Evolutionary conservation across 2,329 filamentous ascomycete species (phyloP).

Genomic region (Alternaria sp.): DNA sequence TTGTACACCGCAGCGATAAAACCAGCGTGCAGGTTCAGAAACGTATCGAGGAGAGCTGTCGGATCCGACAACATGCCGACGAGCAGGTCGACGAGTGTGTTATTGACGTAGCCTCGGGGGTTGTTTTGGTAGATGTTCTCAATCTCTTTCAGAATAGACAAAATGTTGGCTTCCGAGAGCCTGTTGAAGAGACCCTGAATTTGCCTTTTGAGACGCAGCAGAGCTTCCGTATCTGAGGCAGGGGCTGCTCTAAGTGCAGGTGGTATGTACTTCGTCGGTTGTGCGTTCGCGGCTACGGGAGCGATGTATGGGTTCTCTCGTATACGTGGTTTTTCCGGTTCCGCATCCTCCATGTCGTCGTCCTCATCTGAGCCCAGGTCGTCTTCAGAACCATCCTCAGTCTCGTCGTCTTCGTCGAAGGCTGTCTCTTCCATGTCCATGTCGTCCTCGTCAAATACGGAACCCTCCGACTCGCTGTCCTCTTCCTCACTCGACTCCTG

Average conservation of each 20-base stretch:
- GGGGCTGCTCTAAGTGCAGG: conserved; percentile 76
- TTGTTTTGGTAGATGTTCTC: conserved; percentile 84
- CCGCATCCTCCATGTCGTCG: conserved; percentile 36
- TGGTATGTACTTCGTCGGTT: conserved; percentile 79
- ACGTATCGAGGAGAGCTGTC: conserved; percentile 81
- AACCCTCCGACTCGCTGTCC: conserved; percentile 32
- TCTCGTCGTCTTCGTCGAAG: conserved; percentile 24
- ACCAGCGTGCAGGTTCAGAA: conserved; percentile 87
- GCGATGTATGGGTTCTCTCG: conserved; percentile 91
- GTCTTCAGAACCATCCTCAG: conserved; percentile 44
- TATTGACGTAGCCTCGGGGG: conserved; percentile 86
- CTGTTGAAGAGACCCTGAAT: conserved; percentile 90
- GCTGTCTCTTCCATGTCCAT: conserved; percentile 29
- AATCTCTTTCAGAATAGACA: conserved; percentile 81
- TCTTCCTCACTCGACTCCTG: conserved; percentile 27
- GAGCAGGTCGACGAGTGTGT: conserved; percentile 76
- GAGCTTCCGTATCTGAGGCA: conserved; percentile 69
- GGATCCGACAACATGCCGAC: conserved; percentile 80
- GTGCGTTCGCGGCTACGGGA: conserved; percentile 59
- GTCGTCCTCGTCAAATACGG: conserved; percentile 38
- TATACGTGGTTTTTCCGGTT: conserved; percentile 49
- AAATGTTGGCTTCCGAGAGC: conserved; percentile 86
- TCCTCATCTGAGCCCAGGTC: conserved; percentile 28
- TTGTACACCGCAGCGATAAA: conserved; percentile 90
- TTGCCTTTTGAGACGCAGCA: conserved; percentile 75